Evolutionary conservation across 176 grass and related monocot species (phyloP), one percentile per base, ranked within the genome.

Genomic region (Tillandsia leiboldiana): DNA sequence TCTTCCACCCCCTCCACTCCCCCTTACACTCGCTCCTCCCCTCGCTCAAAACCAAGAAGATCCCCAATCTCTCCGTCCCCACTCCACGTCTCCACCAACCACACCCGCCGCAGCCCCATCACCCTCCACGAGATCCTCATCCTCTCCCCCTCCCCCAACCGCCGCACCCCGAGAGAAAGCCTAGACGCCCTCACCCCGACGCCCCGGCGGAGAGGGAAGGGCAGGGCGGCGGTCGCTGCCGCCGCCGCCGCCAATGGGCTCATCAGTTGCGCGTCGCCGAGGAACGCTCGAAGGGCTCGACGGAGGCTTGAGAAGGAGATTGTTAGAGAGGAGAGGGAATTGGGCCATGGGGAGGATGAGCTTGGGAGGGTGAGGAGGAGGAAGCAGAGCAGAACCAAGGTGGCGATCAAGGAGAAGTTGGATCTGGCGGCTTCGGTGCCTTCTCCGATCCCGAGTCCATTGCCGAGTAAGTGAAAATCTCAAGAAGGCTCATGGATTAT

Each of bases 261-360:
- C 47, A 65, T 67, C 28, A 67, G 53, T 3, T 17, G 13, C n/a
- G 80, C 77, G 27, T 97, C 86, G n/a, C 89, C 89, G 1, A 79
- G 93, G 81, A 87, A 84, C 50, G 69, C 47, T 33, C 64, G 89
- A 52, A 51, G 89, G 49, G 79, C 89, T 1, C 71, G 89, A 73
- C 87, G 94, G 51, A 67, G 89, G 77, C 66, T 97, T 61, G 94
- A 97, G 73, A 97, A 81, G 73, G 83, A 81, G 12, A 63, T 81
- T 48, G 73, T 51, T 54, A 65, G 67, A 52, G 76, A 78, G 53
- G 76, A 85, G 73, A 85, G 82, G 77, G 94, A 97, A 29, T 51
- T 56, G 48, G 74, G 86, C 17, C 70, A 24, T 15, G 76, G 73
- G 18, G 94, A 90, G 14, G 93, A 86, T 10, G 80, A 76, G 2